phyloP scores from a whole-genome alignment of 169 alveolate genomes.

The Plasmodium gonderi region DNA sequence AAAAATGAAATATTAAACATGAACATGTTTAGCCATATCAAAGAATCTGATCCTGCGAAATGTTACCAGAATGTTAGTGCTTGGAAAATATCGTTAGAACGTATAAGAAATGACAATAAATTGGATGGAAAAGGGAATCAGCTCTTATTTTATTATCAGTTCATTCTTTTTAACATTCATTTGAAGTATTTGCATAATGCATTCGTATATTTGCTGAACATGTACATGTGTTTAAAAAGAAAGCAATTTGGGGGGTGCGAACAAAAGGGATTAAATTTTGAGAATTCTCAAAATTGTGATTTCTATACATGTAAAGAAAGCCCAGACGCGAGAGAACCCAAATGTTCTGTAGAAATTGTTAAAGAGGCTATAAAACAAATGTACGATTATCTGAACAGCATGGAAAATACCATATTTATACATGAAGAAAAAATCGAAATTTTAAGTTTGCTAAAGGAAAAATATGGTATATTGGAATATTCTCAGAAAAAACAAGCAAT shows the following conservation, averaged over 20 bases:
- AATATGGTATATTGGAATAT: slow-evolving; percentile 52
- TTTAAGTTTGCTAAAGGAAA: slow-evolving; percentile 71
- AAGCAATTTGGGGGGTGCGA: neutral
- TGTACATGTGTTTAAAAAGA: slow-evolving; percentile 33
- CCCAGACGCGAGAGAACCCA: neutral
- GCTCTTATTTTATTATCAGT: slow-evolving; percentile 56
- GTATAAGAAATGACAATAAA: neutral
- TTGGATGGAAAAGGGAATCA: slow-evolving; percentile 9
- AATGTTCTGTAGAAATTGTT: neutral
- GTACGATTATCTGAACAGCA: slow-evolving; percentile 46
- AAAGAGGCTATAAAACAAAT: slow-evolving; percentile 13
- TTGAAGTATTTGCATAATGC: slow-evolving; percentile 52
- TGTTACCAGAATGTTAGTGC: neutral
- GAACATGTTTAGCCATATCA: neutral
- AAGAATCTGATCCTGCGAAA: neutral
- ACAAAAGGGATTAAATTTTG: neutral
- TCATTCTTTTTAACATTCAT: slow-evolving; percentile 49
- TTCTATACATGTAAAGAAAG: neutral
- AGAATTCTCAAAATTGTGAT: neutral
- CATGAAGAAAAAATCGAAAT: slow-evolving; percentile 66
- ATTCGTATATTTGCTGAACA: slow-evolving; percentile 17
- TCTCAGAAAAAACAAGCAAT: neutral
- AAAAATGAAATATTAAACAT: neutral
- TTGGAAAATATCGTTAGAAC: neutral
- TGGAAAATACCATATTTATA: slow-evolving; percentile 59